Evolutionary conservation across 2,329 filamentous ascomycete genomes (phyloP).

Genomic region (Microdochium bolleyi): DNA sequence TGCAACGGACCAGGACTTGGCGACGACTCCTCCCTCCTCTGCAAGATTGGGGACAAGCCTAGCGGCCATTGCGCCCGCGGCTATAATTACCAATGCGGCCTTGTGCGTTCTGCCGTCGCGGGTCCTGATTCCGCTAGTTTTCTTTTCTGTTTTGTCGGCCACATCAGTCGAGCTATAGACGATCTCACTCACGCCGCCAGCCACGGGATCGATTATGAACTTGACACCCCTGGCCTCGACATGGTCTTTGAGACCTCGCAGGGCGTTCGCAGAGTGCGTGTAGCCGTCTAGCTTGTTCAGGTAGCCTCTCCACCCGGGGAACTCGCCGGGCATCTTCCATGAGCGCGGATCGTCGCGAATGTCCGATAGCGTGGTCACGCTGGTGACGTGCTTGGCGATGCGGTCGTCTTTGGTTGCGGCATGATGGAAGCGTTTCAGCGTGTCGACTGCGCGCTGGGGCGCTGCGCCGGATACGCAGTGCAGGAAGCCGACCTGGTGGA

Average conservation of each 20-base stretch:
- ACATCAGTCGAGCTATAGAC: background rate
- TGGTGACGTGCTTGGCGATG: background rate
- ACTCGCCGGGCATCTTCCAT: background rate
- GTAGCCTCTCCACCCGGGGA: background rate
- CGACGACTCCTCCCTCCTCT: conserved; percentile 38
- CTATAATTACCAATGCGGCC: conserved; percentile 33
- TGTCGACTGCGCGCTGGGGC: background rate
- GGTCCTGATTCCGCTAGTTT: background rate
- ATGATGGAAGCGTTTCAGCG: background rate
- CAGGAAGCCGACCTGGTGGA: background rate
- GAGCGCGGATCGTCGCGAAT: background rate
- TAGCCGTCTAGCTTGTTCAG: background rate
- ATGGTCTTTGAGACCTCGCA: background rate
- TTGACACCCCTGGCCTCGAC: background rate
- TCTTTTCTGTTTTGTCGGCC: background rate
- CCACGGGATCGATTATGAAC: background rate
- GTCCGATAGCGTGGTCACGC: background rate
- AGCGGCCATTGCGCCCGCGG: conserved; percentile 40
- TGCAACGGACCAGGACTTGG: conserved; percentile 46
- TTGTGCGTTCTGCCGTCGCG: background rate
- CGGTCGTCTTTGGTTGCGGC: background rate
- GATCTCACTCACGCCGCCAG: background rate
- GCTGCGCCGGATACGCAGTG: background rate
- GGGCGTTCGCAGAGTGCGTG: background rate
- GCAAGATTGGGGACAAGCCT: conserved; percentile 36